Conservation (phyloP, 2,329 filamentous ascomycete genomes). For the Verruconis gallopava region DNA sequence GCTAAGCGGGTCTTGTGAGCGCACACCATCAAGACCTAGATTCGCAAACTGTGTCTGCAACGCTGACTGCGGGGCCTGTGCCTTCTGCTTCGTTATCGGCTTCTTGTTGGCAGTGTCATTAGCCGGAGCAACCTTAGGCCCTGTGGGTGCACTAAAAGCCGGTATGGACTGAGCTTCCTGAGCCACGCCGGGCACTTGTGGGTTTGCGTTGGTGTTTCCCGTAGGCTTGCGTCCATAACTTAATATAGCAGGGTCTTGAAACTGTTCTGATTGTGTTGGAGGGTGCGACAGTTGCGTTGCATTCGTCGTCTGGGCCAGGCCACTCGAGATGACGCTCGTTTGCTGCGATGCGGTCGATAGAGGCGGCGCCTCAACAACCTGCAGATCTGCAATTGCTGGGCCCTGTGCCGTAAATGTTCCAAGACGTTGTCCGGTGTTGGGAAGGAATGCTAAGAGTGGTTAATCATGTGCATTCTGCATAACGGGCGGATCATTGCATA, state of each 20-base stretch:
- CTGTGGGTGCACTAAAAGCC: slow-evolving; percentile 7
- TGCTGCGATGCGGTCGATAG: slow-evolving; percentile 9
- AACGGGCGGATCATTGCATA: slow-evolving; percentile 27
- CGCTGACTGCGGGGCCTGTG: slow-evolving; percentile 19
- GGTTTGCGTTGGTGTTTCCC: slow-evolving; percentile 15
- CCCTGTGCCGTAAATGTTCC: slow-evolving; percentile 44
- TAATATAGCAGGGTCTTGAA: slow-evolving; percentile 74
- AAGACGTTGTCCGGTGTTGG: slow-evolving; percentile 40
- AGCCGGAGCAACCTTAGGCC: no score
- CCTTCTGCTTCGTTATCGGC: slow-evolving; percentile 9
- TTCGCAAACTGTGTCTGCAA: slow-evolving; percentile 28
- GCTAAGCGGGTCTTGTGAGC: slow-evolving; percentile 20
- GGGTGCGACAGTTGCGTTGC: slow-evolving; percentile 8
- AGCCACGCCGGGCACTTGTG: slow-evolving; percentile 6
- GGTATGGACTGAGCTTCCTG: slow-evolving; percentile 30
- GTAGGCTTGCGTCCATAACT: slow-evolving; percentile 42
- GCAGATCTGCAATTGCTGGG: slow-evolving; percentile 45
- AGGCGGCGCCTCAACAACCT: slow-evolving; percentile 30
- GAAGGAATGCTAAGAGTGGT: slow-evolving; percentile 34
- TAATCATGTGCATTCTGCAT: background rate
- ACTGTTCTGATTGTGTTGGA: slow-evolving; percentile 29
- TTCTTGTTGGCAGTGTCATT: background rate
- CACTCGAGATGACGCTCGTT: slow-evolving; percentile 9
- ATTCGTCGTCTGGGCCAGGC: background rate
- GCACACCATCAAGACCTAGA: slow-evolving; percentile 26